Base-by-base conservation (phyloP, 345 rosid genomes). In the Eucalyptus pumila region DNA sequence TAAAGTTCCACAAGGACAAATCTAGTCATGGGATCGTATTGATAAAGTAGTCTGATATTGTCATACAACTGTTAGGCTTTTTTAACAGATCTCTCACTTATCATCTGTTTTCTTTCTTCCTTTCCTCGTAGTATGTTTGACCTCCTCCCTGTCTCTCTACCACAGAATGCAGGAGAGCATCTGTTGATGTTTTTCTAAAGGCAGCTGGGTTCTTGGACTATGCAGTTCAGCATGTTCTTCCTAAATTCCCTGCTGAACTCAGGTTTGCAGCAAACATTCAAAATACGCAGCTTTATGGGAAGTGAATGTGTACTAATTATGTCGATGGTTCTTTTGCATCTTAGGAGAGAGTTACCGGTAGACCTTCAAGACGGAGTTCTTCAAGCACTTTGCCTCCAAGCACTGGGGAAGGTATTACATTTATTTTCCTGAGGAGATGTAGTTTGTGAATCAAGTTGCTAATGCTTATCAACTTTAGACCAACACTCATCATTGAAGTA, bases 191-290 rank as follows among this genome's bases (percentile, higher is more conserved):
- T 92, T 97, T 98, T 95, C 92, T 98, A 93, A 97, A 95, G 94
- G 99, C 99, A 83, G 99, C 99, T 87, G 99, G 99, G 89, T 96
- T 95, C 92, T 92, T 98, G 91, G 99, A 98, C 89, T 97, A 96
- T 93, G 99, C 99, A 49, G 95, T 97, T 58, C 95, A 94, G 51
- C 93, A 96, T 89, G 99, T 98, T 90, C 97, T 98, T 69, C 99
- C 98, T 42, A 97, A 96, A 87, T 92, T 98, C 87, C 94, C 99
- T 67, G 87, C 93, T 89, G 97, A 95, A 88, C 92, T 93, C 90
- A 96, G 99, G 99, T 98, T 93, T 89, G 45, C 45, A 76, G 83
- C 83, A 76, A 76, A 76, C 45, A 76, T 72, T 72, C 42, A 44
- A 37, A 76, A 17, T 76, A 76, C 5, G 4, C 45, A 11, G 45